Conservation (phyloP, 768 basidiomycete species). For the Neoboletus magnificus region DNA sequence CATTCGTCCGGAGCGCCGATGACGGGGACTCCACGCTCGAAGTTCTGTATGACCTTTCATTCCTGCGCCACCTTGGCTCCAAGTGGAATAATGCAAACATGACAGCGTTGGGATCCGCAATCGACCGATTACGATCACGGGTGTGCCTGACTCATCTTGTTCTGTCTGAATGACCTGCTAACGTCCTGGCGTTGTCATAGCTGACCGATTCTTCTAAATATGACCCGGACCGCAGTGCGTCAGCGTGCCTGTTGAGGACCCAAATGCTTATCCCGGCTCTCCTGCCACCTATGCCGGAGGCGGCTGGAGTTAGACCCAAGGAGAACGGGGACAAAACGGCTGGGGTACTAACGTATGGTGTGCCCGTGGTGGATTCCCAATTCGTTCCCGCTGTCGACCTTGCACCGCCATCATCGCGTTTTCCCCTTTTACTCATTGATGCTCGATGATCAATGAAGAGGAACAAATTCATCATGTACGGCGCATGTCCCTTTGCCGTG, state of each 20-base stretch:
- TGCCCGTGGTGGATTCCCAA: conserved; percentile 49
- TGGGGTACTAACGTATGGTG: conserved; percentile 51
- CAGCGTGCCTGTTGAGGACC: conserved; percentile 50
- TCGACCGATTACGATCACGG: conserved; percentile 22
- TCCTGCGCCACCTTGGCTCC: conserved; percentile 43
- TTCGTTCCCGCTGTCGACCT: conserved; percentile 60
- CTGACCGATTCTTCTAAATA: conserved; percentile 4
- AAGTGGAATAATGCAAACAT: conserved; percentile 25
- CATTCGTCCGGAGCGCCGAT: conserved; percentile 32
- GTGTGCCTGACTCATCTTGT: conserved; percentile 23
- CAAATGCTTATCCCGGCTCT: conserved; percentile 63
- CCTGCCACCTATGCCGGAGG: conserved; percentile 39
- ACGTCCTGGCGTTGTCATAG: conserved; percentile 13
- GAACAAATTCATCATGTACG: conserved; percentile 16
- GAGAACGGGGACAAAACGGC: conserved; percentile 37
- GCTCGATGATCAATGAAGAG: conserved; percentile 20
- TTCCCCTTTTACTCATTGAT: conserved; percentile 70
- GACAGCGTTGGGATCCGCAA: conserved; percentile 26
- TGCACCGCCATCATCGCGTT: conserved; percentile 69
- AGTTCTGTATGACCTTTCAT: conserved; percentile 44
- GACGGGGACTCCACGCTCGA: conserved; percentile 32
- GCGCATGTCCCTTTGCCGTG: conserved; percentile 12
- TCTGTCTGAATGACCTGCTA: background rate
- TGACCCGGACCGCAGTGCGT: conserved; percentile 29
- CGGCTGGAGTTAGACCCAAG: conserved; percentile 16